These are phyloP conservation scores for Coemansia sp. DNA, from an alignment of 192 early-diverging fungal genomes.

Conservation along the genomic window DNA sequence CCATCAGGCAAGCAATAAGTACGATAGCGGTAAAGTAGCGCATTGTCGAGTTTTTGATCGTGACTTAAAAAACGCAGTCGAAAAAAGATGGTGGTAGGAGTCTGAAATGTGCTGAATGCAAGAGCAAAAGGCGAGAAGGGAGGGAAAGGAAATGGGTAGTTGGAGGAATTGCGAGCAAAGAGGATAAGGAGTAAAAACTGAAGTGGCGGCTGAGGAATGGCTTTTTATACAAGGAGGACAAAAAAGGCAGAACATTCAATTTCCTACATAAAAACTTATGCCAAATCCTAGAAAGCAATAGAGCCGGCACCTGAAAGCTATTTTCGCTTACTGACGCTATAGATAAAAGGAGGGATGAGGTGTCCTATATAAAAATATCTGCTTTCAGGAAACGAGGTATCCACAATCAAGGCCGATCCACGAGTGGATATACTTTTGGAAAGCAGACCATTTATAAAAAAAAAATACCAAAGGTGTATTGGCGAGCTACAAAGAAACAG, in stretches of 20 bases:
- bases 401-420: not conserved
- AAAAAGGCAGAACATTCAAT: not conserved
- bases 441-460: not conserved
- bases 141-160: not conserved
- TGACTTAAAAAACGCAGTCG: too few relatives aligned
- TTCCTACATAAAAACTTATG: not conserved
- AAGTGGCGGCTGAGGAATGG: not conserved
- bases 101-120: not conserved
- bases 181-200: not conserved
- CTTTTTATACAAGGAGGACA: not conserved
- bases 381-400: not conserved
- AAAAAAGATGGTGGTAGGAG: not conserved
- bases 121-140: not conserved
- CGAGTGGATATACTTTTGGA: too few relatives aligned
- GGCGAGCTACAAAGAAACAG: not conserved
- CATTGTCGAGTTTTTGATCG: too few relatives aligned
- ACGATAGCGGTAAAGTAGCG: not conserved
- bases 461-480: too few relatives aligned
- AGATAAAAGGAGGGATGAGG: not conserved
- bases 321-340: not conserved
- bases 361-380: not conserved
- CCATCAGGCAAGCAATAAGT: not conserved
- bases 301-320: not conserved
- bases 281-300: not conserved
- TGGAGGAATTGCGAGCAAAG: not conserved